These are phyloP conservation scores for Blastobotrys serpentis DNA, from an alignment of 1,139 yeast species.

Conservation along the genomic window DNA sequence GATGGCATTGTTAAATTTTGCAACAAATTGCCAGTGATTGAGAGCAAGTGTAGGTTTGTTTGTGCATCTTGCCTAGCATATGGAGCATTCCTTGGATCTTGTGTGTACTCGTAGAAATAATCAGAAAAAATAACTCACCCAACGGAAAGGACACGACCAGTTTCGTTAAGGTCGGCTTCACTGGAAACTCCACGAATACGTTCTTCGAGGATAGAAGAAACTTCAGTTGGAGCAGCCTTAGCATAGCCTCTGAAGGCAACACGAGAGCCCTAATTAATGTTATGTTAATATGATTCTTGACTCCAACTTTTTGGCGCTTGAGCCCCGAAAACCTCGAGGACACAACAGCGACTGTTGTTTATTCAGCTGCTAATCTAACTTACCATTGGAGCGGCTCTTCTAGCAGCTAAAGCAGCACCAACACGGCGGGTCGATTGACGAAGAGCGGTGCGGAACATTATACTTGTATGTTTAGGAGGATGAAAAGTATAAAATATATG, in stretches of 20 bases:
- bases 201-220: constrained; percentile 97
- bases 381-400: constrained; percentile 36
- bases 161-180: constrained; percentile 97
- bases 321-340: too few species aligned
- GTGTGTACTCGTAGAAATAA: too few species aligned
- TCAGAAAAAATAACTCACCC: too few species aligned
- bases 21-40: not conserved
- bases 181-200: constrained; percentile 99
- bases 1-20: too few species aligned
- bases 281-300: not conserved
- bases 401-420: constrained; percentile 38
- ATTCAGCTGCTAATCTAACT: constrained; percentile 17
- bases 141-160: constrained; percentile 98
- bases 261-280: constrained; percentile 19
- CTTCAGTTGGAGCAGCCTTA: constrained; percentile 99
- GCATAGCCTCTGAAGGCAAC: constrained; percentile 65
- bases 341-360: not conserved
- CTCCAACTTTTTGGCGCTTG: not conserved
- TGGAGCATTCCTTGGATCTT: too few species aligned
- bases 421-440: constrained; percentile 43
- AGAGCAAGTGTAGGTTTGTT: not conserved
- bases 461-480: constrained; percentile 12
- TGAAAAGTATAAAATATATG: constrained; percentile 24
- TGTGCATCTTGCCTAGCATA: too few species aligned
- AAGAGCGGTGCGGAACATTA: constrained; percentile 44